Conservation (phyloP, 352 stramenopile genomes). For the Globisporangium irregulare region DNA sequence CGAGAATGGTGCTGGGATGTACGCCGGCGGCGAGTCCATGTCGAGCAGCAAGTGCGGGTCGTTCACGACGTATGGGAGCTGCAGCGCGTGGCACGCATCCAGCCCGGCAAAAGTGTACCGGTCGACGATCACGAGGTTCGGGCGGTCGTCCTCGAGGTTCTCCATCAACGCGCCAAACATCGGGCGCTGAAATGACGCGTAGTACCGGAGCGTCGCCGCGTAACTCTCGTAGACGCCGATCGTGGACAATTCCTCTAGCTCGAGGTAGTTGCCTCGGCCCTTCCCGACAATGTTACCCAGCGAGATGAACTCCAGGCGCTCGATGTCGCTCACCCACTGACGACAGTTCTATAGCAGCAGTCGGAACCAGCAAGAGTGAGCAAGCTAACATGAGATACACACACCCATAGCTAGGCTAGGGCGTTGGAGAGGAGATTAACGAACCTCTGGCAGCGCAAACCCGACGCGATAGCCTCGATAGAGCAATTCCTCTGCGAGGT, state of each 20-base stretch:
- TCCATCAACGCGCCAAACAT: constrained; percentile 66
- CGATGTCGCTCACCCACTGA: constrained; percentile 73
- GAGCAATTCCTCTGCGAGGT: constrained; percentile 70
- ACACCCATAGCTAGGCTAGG: neutral
- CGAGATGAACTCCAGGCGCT: constrained; percentile 78
- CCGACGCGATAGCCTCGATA: constrained; percentile 71
- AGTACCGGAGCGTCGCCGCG: constrained; percentile 57
- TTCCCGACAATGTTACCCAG: constrained; percentile 57
- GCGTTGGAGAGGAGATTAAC: neutral
- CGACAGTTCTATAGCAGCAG: constrained; percentile 47
- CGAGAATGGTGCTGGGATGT: constrained; percentile 80
- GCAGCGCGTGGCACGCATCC: constrained; percentile 55
- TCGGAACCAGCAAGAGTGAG: neutral
- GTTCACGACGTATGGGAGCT: constrained; percentile 80
- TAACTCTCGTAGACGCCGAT: constrained; percentile 70
- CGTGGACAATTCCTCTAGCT: constrained; percentile 30
- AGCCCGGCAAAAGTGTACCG: constrained; percentile 82
- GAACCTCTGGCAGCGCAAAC: constrained; percentile 74
- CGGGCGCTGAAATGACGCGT: constrained; percentile 74
- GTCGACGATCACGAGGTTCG: constrained; percentile 70
- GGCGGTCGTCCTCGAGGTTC: constrained; percentile 60
- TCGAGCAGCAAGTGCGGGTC: constrained; percentile 78
- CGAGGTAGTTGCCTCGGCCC: constrained; percentile 24
- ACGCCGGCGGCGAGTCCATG: constrained; percentile 78
- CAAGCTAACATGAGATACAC: neutral